These are phyloP conservation scores for Clarireedia homoeocarpa DNA, from an alignment of 2,329 filamentous ascomycete genomes.

Conservation along the genomic window DNA sequence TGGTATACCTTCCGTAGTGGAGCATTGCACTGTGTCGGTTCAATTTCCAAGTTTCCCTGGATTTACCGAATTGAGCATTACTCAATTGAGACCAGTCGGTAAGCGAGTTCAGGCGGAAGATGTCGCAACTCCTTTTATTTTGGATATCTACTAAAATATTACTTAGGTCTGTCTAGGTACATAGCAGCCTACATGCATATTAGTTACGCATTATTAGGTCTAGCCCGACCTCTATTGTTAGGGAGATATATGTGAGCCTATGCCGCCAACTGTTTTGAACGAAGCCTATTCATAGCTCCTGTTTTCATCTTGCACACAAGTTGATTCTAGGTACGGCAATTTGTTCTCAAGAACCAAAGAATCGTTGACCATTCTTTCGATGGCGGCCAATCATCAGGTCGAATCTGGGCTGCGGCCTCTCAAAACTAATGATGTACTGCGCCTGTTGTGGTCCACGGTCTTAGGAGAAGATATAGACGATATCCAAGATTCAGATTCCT, in stretches of 20 bases:
- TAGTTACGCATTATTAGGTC: not conserved
- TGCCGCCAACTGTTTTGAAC: no score
- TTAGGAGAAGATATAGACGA: not conserved
- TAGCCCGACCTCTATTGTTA: no score
- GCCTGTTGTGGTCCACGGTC: not conserved
- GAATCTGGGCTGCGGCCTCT: not conserved
- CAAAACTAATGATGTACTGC: not conserved
- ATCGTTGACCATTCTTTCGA: not conserved
- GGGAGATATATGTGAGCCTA: no score
- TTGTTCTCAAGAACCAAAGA: not conserved
- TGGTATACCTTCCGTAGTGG: no score
- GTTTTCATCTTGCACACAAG: not conserved
- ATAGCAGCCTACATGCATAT: not conserved
- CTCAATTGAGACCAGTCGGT: not conserved
- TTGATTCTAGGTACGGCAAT: not conserved
- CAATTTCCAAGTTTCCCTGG: no score
- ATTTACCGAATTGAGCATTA: not conserved
- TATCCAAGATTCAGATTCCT: not conserved
- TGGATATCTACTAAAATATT: not conserved
- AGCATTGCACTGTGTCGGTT: no score
- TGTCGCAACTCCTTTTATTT: not conserved
- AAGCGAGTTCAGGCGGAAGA: not conserved
- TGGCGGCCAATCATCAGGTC: not conserved
- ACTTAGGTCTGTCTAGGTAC: not conserved
- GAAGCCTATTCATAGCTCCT: no score